Evolutionary conservation across 306 rosid genomes (phyloP), one percentile per base, ranked within the genome.

Genomic region (Trichosanthes truncata): DNA sequence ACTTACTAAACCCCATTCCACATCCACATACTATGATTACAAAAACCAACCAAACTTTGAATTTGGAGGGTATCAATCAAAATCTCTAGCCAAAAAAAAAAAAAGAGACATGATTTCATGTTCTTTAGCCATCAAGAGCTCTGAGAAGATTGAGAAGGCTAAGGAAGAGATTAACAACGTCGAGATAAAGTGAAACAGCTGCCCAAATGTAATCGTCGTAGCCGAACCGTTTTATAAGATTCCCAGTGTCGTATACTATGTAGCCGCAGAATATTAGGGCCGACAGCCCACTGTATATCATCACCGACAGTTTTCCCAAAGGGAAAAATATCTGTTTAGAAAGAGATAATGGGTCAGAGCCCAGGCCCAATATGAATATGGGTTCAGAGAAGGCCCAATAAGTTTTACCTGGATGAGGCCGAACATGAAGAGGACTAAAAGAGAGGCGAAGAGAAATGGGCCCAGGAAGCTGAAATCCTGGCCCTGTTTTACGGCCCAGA

Each of bases 401-500:
- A 33, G 13, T 1, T 5, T 14, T 80, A 82, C 88, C 88, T 80
- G 82, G 49, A 85, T 80, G 45, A 85, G 77, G 20, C 65, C 78
- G 59, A 80, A 82, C 7, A 33, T 2, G 11, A 85, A 2, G 1
- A 85, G 84, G 13, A 85, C 78, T 18, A 85, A 48, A 3, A 76
- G 7, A 49, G 88, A 79, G 17, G 85, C 88, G 17, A 82, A 85
- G 4, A 85, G 56, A 77, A 85, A 82, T 38, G 88, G 88, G 20
- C 80, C 86, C 1, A 85, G 84, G 78, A 85, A 82, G 35, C 49
- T 35, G 84, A 82, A 85, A 36, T 85, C 88, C 0, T 48, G 63
- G n/a, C 88, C 86, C 45, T 80, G 78, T 41, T 73, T 85, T 4
- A 80, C 85, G 13, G 86, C 88, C 86, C 82, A 80, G 67, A 85